Evolutionary conservation across 768 basidiomycete genomes (phyloP).

Genomic region (Fomitopsis serialis): DNA sequence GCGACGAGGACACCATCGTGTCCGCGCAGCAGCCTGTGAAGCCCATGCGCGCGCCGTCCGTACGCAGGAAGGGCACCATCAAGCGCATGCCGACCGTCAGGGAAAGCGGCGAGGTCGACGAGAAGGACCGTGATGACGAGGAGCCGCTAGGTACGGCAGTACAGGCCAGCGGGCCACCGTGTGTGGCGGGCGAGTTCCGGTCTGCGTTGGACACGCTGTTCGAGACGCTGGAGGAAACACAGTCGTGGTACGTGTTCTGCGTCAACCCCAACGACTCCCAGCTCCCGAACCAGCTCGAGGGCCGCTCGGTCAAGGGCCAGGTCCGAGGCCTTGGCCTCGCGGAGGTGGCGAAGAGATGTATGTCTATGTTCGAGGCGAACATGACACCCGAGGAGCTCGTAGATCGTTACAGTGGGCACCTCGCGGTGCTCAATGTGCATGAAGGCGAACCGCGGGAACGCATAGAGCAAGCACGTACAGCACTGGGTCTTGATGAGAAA

Average conservation of each 20-base stretch:
- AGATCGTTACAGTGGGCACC: constrained; percentile 70
- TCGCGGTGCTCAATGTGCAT: constrained; percentile 49
- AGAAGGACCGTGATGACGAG: constrained; percentile 46
- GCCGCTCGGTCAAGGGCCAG: constrained; percentile 87
- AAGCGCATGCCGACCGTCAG: constrained; percentile 54
- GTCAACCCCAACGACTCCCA: constrained; percentile 95
- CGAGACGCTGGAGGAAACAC: constrained; percentile 82
- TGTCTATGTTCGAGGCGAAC: constrained; percentile 72
- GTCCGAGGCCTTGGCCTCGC: constrained; percentile 75
- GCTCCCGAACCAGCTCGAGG: constrained; percentile 90
- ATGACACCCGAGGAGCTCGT: constrained; percentile 86
- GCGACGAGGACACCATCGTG: constrained; percentile 93
- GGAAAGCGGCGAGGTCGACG: constrained; percentile 38
- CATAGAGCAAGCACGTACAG: constrained; percentile 51
- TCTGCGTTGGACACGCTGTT: constrained; percentile 81
- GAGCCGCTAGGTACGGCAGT: constrained; percentile 24
- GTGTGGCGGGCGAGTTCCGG: constrained; percentile 87
- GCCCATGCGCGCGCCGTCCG: constrained; percentile 92
- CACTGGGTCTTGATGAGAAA: constrained; percentile 53
- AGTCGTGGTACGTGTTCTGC: constrained; percentile 89
- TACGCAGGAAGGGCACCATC: constrained; percentile 70
- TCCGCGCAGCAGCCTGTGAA: constrained; percentile 90
- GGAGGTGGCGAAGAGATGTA: constrained; percentile 66
- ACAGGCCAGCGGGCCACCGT: constrained; percentile 42
- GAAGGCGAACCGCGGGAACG: constrained; percentile 58